Base-by-base conservation (phyloP, 1,284 basidiomycete species). In the Testicularia cyperi region DNA sequence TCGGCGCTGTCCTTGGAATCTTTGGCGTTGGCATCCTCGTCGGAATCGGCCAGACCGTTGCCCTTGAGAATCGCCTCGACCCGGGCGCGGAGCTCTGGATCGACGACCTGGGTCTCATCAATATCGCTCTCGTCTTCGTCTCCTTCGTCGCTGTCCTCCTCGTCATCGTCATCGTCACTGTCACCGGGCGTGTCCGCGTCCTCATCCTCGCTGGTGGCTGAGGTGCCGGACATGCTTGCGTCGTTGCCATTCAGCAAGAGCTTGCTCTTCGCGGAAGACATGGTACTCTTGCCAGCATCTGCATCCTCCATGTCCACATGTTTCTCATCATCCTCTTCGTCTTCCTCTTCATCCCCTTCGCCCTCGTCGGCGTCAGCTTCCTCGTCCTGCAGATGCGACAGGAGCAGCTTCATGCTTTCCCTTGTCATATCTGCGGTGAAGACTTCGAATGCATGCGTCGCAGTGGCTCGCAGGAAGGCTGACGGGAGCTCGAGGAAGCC, bases 401-500 rank as follows among this genome's bases (percentile, higher is more conserved):
- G 80, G 42, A 97, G 85, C 34, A 94, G 81, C 70, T 92, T 86
- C 37, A 97, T 79, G 8, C 89, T 90, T 35, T 85, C 85, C 45
- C 82, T 83, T 43, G 85, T 83, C 43, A 90, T 84, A 14, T 83
- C 82, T 9, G 82, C 80, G 20, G 86, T 84, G 20, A 96, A 80
- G 41, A 87, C 81, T 16, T 84, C 83, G 72, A 97, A 95, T 5
- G 85, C 86, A 60, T 90, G 85, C 52, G 86, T 91, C 7, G 87
- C 88, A 16, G 91, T 80, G 0, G 85, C 83, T 18, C 90, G 85
- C 76, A 90, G 82, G 77, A 90, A 94, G 26, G 85, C 84, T 9
- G 86, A 89, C 2, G 87, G 86, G 53, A 86, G 83, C 75, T 97
- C 92, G 38, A 98, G 79, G 71, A 90, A 86, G 7, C 88, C 89